Conservation (phyloP, 768 basidiomycete genomes). For the Lepiota brunneoincarnata region DNA sequence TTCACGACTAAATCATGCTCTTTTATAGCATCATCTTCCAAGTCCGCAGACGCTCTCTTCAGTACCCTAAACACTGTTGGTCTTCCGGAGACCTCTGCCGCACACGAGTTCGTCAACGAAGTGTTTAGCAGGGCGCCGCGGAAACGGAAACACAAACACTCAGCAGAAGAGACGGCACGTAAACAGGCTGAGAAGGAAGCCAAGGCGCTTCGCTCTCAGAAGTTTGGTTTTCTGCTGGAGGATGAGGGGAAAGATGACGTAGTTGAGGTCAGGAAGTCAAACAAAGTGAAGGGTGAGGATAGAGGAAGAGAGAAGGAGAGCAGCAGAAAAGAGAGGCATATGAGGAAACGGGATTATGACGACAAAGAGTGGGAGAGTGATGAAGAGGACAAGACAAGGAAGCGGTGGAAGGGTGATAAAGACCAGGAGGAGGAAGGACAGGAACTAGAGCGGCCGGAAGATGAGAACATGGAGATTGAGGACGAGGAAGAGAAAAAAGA, state of each 20-base stretch:
- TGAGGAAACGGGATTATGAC: slow-evolving; percentile 80
- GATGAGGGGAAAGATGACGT: slow-evolving; percentile 38
- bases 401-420: slow-evolving; percentile 56
- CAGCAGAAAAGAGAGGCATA: slow-evolving; percentile 59
- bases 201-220: slow-evolving; percentile 63
- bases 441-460: slow-evolving; percentile 20
- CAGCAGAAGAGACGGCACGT: slow-evolving; percentile 40
- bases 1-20: neutral
- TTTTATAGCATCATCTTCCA: slow-evolving; percentile 73
- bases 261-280: slow-evolving; percentile 39
- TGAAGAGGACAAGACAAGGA: slow-evolving; percentile 75
- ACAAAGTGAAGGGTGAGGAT: slow-evolving; percentile 31
- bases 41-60: slow-evolving; percentile 78
- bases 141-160: slow-evolving; percentile 68
- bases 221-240: slow-evolving; percentile 82
- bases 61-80: slow-evolving; percentile 72
- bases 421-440: slow-evolving; percentile 18
- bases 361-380: slow-evolving; percentile 89
- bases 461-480: slow-evolving; percentile 47
- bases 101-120: slow-evolving; percentile 76
- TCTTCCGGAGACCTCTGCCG: slow-evolving; percentile 76
- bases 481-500: slow-evolving; percentile 72
- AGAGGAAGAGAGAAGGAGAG: slow-evolving; percentile 31
- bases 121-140: slow-evolving; percentile 78
- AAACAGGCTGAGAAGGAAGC: slow-evolving; percentile 76